phyloP scores from a whole-genome alignment of 768 basidiomycete genomes.

The Pisolithus tinctorius region DNA sequence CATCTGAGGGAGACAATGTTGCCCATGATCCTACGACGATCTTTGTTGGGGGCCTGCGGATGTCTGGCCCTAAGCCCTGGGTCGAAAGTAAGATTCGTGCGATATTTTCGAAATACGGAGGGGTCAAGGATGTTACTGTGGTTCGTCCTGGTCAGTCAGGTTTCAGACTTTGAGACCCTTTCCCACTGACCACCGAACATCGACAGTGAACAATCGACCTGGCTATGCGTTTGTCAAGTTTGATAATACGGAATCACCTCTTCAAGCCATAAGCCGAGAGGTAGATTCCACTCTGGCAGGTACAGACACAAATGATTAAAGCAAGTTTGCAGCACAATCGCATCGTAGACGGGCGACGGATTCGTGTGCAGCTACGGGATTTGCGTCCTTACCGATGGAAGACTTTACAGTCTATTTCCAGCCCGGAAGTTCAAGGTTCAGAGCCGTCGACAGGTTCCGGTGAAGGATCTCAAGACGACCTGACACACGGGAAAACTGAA shows the following conservation, averaged over 20 bases:
- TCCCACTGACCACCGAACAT: neutral
- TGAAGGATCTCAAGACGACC: conserved; percentile 10
- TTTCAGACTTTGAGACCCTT: neutral
- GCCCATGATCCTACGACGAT: conserved; percentile 57
- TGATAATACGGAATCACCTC: conserved; percentile 53
- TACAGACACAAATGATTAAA: neutral
- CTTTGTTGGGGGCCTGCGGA: conserved; percentile 72
- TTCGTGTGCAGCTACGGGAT: conserved; percentile 72
- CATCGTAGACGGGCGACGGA: conserved; percentile 58
- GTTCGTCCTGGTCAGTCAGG: conserved; percentile 50
- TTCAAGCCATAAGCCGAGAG: conserved; percentile 60
- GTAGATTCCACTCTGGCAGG: conserved; percentile 27
- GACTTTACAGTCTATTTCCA: conserved; percentile 33
- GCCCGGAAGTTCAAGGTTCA: conserved; percentile 28
- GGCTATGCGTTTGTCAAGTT: conserved; percentile 79
- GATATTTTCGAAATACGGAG: conserved; percentile 60
- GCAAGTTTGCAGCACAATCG: conserved; percentile 53
- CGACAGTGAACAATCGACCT: conserved; percentile 51
- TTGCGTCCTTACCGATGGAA: conserved; percentile 50
- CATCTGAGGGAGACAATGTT: conserved; percentile 31
- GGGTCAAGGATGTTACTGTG: conserved; percentile 57
- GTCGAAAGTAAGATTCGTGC: conserved; percentile 53
- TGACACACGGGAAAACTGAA: conserved; percentile 5
- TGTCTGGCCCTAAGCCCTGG: conserved; percentile 59
- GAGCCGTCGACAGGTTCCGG: conserved; percentile 10